Evolutionary conservation across 306 rosid genomes (phyloP), one percentile per base, ranked within the genome.

Genomic region (Quercus robur): DNA sequence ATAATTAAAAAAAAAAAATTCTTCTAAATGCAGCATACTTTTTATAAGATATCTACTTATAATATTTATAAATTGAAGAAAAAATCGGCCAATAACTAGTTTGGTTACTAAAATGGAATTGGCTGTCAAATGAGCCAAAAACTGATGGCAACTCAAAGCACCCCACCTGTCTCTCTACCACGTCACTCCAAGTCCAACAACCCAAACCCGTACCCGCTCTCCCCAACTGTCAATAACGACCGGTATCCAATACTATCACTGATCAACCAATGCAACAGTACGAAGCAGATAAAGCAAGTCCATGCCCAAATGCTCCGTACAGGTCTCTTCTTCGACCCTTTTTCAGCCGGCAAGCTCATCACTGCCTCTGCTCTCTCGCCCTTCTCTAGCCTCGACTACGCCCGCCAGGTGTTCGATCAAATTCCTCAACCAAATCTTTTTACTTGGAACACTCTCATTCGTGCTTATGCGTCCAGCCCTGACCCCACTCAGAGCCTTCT

Each of bases 391-490:
- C 89, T 87, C 77, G 80, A 68, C 9, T 89, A 89, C 80, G 93
- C 95, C 67, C 88, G 66, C 80, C 82, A 70, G 30, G 74, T 88
- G 75, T 91, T 91, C 78, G 84, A 88, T n/a, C 86, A 85, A 88
- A 89, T 91, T 77, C 84, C 85, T 1, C 80, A 74, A 4, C 91
- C 95, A 78, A 91, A 89, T 82, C 89, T 89, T 55, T 91, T 80
- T 78, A 78, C 90, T 74, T 91, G 95, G 95, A 91, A 91, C 83
- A 85, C 78, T 28, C 85, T 88, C 55, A 89, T 91, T 84, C 91
- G 91, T 11, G 93, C 86, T 18, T 85, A 87, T 35, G 92, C 93
- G 21, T 91, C 91, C 38, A 88, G 95, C 82, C 4, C 81, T 5
- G 81, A 85, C 78, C 91, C 95, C 2, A 33, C 31, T 56, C 81